Evolutionary conservation across 192 early-diverging fungal genomes (phyloP), one percentile per base, ranked within the genome.

Genomic region (Cetraspora pellucida): DNA sequence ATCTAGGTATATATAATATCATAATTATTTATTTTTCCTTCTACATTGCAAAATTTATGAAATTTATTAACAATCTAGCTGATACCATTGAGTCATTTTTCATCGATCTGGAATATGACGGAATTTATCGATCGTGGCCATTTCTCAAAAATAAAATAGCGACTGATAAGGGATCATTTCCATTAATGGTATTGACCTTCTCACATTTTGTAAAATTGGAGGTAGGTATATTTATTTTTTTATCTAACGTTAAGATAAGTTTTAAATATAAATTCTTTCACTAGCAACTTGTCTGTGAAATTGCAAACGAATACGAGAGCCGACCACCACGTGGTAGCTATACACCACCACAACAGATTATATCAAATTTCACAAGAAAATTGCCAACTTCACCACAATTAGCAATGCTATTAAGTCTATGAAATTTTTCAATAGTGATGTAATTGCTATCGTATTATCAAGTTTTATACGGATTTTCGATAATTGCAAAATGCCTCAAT

Each of bases 1-100:
- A 73, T 10, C 57, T 73, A 10, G 31, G 27, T 57, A 72, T 58
- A 37, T 69, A 68, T 50, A 2, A 0, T 50, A 14, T 27, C 1
- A 69, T 69, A 69, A 69, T 69, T 52, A 69, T 69, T 14, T 73
- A 73, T 37, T 58, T 73, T 30, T 55, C 57, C 14, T 58, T 57
- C 8, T 8, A 10, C 16, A 50, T 30, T 72, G 31, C 55, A 17
- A 46, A 31, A 72, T 72, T 72, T 72, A 58, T 9, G 57, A 72
- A 49, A 37, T 72, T 72, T 37, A 72, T 37, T 72, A 59, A 13
- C 28, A 46, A 67, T 67, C 3, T 46, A 67, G 65, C 37, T 2
- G 65, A 67, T 23, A 67, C 65, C 3, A 19, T 67, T n/a, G 9
- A 63, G 11, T 63, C 60, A 4, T 63, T 63, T 31, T 2, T 61